Conservation (phyloP, 73 alveolate species). For the Stentor coeruleus region DNA sequence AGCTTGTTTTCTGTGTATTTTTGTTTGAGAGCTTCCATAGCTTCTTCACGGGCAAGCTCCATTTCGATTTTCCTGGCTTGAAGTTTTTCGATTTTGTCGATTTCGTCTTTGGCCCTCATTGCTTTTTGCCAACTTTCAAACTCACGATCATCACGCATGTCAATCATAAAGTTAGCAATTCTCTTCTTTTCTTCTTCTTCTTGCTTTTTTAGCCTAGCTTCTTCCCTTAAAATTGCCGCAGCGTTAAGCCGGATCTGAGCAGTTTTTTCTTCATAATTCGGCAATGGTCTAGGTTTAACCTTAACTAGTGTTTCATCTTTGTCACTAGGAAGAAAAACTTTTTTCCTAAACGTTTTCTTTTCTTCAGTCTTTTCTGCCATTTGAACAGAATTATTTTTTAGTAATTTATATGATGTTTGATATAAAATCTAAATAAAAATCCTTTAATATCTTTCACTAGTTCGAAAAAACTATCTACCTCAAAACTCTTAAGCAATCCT, state of each 20-base stretch:
- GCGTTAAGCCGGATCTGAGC: slow-evolving; percentile 88
- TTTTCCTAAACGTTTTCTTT: slow-evolving; percentile 7
- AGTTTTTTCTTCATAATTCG: slow-evolving; percentile 65
- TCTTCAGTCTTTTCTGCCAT: too few species aligned
- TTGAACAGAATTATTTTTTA: too few species aligned
- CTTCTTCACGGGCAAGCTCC: slow-evolving; percentile 96
- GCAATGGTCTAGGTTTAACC: slow-evolving; percentile 29
- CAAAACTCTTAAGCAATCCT: too few species aligned
- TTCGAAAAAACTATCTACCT: too few species aligned
- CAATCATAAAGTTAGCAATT: slow-evolving; percentile 79
- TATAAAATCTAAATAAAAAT: too few species aligned
- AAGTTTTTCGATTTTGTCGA: slow-evolving; percentile 80
- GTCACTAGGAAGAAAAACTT: background rate
- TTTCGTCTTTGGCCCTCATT: slow-evolving; percentile 88
- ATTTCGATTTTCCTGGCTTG: slow-evolving; percentile 93
- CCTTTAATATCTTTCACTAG: too few species aligned
- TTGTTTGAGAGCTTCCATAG: slow-evolving; percentile 88
- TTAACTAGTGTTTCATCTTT: background rate
- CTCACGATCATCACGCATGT: slow-evolving; percentile 90
- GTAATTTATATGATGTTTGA: too few species aligned
- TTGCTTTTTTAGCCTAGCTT: slow-evolving; percentile 77
- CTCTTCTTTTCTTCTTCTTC: slow-evolving; percentile 85
- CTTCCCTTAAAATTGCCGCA: slow-evolving; percentile 97
- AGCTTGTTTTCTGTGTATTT: slow-evolving; percentile 82
- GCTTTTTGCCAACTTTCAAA: slow-evolving; percentile 88